phyloP scores from a whole-genome alignment of 306 rosid genomes.

The Cicer bijugum region DNA sequence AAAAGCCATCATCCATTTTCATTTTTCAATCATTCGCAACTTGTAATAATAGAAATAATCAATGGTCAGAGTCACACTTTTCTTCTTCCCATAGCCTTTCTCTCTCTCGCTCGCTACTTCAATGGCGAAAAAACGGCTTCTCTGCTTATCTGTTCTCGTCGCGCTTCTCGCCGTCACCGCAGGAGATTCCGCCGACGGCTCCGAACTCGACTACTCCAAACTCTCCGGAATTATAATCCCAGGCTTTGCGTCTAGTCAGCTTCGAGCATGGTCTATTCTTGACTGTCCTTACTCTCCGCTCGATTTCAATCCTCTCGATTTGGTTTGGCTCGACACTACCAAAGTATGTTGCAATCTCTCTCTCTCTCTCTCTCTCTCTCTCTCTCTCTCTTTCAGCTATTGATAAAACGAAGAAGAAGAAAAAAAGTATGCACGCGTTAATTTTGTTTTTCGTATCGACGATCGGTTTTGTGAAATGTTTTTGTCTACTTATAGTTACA shows the following conservation, averaged over 20 bases:
- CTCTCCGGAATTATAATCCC: constrained; percentile 96
- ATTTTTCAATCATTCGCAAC: not conserved
- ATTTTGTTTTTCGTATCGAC: not conserved
- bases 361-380: not conserved
- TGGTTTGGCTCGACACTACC: constrained; percentile 98
- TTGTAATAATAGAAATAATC: not conserved
- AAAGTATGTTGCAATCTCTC: constrained; percentile 54
- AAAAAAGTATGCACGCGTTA: not conserved
- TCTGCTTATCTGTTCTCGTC: constrained; percentile 45
- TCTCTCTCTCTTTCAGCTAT: not conserved
- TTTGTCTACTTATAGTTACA: not conserved
- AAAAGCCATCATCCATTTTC: constrained; percentile 6
- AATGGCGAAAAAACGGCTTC: constrained; percentile 35
- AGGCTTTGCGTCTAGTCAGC: constrained; percentile 97
- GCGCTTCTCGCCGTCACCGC: constrained; percentile 39
- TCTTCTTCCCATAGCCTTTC: constrained; percentile 3
- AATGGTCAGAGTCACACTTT: constrained; percentile 23
- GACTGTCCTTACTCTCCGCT: constrained; percentile 97
- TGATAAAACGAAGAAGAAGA: not conserved
- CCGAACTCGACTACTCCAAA: constrained; percentile 75
- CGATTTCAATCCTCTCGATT: constrained; percentile 99
- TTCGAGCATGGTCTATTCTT: constrained; percentile 96
- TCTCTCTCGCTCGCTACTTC: not conserved
- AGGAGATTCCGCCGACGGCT: constrained; percentile 5
- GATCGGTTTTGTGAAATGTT: constrained; percentile 3